These are phyloP conservation scores for Passiflora organensis DNA, from an alignment of 345 rosid genomes.

Conservation along the genomic window DNA sequence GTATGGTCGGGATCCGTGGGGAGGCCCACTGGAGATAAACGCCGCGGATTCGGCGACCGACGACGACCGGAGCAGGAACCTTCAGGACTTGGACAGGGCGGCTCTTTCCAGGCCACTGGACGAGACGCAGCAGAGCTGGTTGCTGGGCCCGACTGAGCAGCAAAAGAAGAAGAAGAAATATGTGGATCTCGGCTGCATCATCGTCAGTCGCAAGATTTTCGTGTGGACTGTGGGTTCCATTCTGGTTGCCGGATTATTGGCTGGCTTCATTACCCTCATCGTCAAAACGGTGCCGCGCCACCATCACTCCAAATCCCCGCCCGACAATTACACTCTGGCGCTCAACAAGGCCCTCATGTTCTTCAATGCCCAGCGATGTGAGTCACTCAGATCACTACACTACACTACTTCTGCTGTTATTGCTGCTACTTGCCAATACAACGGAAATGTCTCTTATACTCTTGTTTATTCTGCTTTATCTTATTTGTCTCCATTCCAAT, in stretches of 20 bases:
- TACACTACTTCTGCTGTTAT: background rate
- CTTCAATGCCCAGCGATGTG: conserved; percentile 95
- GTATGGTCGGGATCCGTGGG: conserved; percentile 99
- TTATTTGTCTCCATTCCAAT: too few relatives aligned
- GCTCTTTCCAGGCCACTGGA: conserved; percentile 81
- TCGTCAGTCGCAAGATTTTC: conserved; percentile 94
- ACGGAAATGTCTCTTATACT: too few relatives aligned
- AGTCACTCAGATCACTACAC: conserved; percentile 2
- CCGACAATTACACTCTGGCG: conserved; percentile 88
- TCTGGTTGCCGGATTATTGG: conserved; percentile 46
- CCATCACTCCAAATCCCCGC: conserved; percentile 42
- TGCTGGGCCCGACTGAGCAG: conserved; percentile 84
- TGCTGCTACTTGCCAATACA: background rate
- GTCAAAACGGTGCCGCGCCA: conserved; percentile 83
- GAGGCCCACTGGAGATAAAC: conserved; percentile 93
- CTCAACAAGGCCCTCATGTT: conserved; percentile 95
- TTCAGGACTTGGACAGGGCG: conserved; percentile 76
- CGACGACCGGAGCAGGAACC: conserved; percentile 86
- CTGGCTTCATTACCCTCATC: conserved; percentile 71
- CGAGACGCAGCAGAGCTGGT: conserved; percentile 99
- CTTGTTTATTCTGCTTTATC: too few relatives aligned
- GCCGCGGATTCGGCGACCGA: conserved; percentile 93
- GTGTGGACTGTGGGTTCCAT: conserved; percentile 82
- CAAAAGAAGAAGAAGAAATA: conserved; percentile 92
- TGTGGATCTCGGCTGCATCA: conserved; percentile 92